Evolutionary conservation across 768 basidiomycete genomes (phyloP).

Genomic region (Hirschioporus abietinus): DNA sequence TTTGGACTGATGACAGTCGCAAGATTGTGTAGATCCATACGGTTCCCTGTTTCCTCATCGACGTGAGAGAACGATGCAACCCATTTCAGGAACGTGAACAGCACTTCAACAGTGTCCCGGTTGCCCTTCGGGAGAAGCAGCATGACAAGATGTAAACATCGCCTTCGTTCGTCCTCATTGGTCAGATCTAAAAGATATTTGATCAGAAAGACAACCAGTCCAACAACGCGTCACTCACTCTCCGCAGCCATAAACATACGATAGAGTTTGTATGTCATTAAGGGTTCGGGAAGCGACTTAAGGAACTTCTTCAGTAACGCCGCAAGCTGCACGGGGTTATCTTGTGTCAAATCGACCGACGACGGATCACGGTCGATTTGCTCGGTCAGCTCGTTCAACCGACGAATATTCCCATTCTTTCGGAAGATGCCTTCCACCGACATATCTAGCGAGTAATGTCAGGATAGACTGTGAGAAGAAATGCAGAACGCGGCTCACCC

Average conservation of each 20-base stretch:
- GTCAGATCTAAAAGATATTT: constrained; percentile 50
- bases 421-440: constrained; percentile 98
- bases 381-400: constrained; percentile 86
- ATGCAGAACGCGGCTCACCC: constrained; percentile 54
- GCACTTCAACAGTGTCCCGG: constrained; percentile 94
- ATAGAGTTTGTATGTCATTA: constrained; percentile 93
- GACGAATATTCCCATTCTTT: constrained; percentile 95
- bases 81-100: constrained; percentile 99
- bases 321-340: constrained; percentile 96
- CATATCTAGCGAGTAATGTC: constrained; percentile 55
- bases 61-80: constrained; percentile 98
- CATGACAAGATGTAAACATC: constrained; percentile 80
- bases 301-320: constrained; percentile 97
- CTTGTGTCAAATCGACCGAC: constrained; percentile 86
- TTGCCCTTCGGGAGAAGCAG: constrained; percentile 88
- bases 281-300: constrained; percentile 91
- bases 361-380: constrained; percentile 91
- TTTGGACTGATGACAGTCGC: constrained; percentile 98
- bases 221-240: constrained; percentile 45
- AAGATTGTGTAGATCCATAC: constrained; percentile 95
- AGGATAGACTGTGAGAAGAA: constrained; percentile 8
- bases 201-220: constrained; percentile 14
- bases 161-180: constrained; percentile 69
- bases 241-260: constrained; percentile 83
- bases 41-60: constrained; percentile 95